Conservation (phyloP, 257 asterid genomes). For the Lycium ferocissimum region DNA sequence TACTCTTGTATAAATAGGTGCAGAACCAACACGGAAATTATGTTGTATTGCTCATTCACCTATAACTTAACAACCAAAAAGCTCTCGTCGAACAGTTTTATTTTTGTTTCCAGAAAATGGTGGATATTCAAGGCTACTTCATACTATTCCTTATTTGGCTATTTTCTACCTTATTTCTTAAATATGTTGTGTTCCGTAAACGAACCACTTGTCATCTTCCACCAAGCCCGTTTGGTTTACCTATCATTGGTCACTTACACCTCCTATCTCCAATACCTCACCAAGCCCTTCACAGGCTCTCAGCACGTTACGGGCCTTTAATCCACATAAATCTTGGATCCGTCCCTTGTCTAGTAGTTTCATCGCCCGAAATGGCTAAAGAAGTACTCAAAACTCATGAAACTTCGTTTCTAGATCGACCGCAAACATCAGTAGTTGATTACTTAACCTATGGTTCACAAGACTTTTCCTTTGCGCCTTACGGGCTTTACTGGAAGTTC, state of each 20-base stretch:
- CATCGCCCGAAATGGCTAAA: slow-evolving; percentile 66
- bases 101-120: slow-evolving; percentile 39
- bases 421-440: slow-evolving; percentile 56
- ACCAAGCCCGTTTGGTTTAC: slow-evolving; percentile 65
- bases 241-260: slow-evolving; percentile 79
- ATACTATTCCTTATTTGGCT: slow-evolving; percentile 54
- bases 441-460: slow-evolving; percentile 65
- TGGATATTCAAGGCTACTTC: slow-evolving; percentile 41
- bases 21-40: background rate
- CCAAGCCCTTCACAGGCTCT: slow-evolving; percentile 70
- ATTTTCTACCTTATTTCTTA: slow-evolving; percentile 47
- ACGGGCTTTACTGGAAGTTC: slow-evolving; percentile 75
- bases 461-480: slow-evolving; percentile 76
- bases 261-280: slow-evolving; percentile 79
- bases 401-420: slow-evolving; percentile 54
- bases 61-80: background rate
- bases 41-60: background rate
- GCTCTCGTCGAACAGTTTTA: too few species aligned
- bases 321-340: slow-evolving; percentile 66
- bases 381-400: slow-evolving; percentile 74
- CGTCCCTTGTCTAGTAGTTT: slow-evolving; percentile 66
- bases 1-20: background rate
- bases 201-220: slow-evolving; percentile 44
- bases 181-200: slow-evolving; percentile 32
- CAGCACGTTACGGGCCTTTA: slow-evolving; percentile 58